These are phyloP conservation scores for Pezicula rhizophila DNA, from an alignment of 2,329 filamentous ascomycete genomes.

Conservation along the genomic window DNA sequence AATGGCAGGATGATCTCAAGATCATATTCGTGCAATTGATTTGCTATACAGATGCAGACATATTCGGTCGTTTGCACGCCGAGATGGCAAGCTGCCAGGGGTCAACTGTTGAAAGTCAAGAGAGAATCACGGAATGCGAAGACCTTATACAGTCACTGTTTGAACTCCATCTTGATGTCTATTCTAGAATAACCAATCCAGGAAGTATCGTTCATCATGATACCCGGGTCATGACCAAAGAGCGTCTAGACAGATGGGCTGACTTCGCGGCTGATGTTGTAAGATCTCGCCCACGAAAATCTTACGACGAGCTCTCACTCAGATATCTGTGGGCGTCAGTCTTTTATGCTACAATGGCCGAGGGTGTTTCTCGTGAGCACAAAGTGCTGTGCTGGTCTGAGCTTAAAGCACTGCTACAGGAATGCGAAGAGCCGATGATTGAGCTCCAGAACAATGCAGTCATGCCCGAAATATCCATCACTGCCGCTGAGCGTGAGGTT, in stretches of 20 bases:
- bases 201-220: slow-evolving; percentile 47
- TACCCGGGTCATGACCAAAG: slow-evolving; percentile 46
- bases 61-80: slow-evolving; percentile 41
- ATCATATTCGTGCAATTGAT: slow-evolving; percentile 47
- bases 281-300: slow-evolving; percentile 16
- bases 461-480: slow-evolving; percentile 79
- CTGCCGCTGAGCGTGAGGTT: slow-evolving; percentile 84
- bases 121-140: slow-evolving; percentile 32
- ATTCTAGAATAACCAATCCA: slow-evolving; percentile 54
- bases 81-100: slow-evolving; percentile 30
- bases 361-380: slow-evolving; percentile 50
- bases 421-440: slow-evolving; percentile 43
- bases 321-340: slow-evolving; percentile 63
- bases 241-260: slow-evolving; percentile 56
- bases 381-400: slow-evolving; percentile 57
- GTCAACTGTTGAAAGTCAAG: background rate
- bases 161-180: slow-evolving; percentile 62
- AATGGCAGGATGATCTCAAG: slow-evolving; percentile 56
- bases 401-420: slow-evolving; percentile 47
- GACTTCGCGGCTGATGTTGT: slow-evolving; percentile 49
- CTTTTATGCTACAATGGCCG: slow-evolving; percentile 52
- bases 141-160: slow-evolving; percentile 56
- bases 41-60: slow-evolving; percentile 41
- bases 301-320: slow-evolving; percentile 37
- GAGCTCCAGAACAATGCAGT: slow-evolving; percentile 76